A percentile compares a stretch with the other conserved stretches of the same genome.
These are phyloP conservation scores for Paxillus ammoniavirescens DNA, from an alignment of 768 basidiomycete species.

Conservation along the genomic window DNA sequence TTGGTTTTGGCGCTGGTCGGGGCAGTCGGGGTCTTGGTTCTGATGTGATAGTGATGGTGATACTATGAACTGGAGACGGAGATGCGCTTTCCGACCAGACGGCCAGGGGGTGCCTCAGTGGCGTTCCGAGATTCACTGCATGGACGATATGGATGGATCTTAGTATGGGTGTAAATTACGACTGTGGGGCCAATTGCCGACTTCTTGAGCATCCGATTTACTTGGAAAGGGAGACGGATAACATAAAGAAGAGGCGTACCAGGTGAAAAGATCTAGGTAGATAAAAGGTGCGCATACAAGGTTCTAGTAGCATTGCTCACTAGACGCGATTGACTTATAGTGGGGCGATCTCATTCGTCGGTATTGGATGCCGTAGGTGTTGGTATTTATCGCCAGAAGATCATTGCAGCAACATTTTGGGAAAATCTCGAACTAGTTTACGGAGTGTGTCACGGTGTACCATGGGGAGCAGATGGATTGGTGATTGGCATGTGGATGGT, in stretches of 20 bases:
- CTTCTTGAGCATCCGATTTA: neutral
- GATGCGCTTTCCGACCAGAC: constrained; percentile 14
- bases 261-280: neutral
- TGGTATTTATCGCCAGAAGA: neutral
- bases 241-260: neutral
- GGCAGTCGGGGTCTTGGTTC: constrained; percentile 7
- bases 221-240: constrained; percentile 8
- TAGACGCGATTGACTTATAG: constrained; percentile 9
- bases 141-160: neutral
- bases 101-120: constrained; percentile 2
- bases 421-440: neutral
- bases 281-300: neutral
- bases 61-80: neutral
- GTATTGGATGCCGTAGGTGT: neutral
- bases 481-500: neutral
- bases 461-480: too few species aligned
- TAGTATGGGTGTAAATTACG: constrained; percentile 7
- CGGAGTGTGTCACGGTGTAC: too few species aligned
- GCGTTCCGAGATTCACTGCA: constrained; percentile 11
- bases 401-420: neutral
- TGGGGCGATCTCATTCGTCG: constrained; percentile 7
- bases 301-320: neutral
- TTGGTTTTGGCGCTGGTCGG: constrained; percentile 9
- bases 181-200: constrained; percentile 11
- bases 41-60: constrained; percentile 15